Conservation (phyloP, 2,329 filamentous ascomycete species). For the Aspergillus eucalypticola region DNA sequence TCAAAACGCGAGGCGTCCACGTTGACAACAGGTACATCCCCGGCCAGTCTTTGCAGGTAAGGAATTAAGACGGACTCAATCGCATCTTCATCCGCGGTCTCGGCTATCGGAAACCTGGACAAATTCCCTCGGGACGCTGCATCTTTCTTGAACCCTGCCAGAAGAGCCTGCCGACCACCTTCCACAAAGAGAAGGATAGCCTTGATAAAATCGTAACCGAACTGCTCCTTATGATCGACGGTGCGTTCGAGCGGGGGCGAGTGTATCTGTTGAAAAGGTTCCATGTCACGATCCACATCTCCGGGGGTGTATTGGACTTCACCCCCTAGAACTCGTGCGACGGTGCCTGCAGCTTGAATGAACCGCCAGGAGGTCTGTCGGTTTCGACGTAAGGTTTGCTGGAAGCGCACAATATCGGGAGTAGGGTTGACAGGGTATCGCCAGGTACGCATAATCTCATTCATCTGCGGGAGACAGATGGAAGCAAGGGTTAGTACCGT, state of each 20-base stretch:
- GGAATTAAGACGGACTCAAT: constrained; percentile 61
- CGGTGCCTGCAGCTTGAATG: constrained; percentile 61
- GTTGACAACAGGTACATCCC: constrained; percentile 53
- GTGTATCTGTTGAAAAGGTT: constrained; percentile 53
- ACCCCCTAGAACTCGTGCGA: constrained; percentile 59
- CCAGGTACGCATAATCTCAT: constrained; percentile 57
- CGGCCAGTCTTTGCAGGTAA: constrained; percentile 58
- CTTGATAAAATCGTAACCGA: constrained; percentile 66
- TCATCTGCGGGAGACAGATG: constrained; percentile 56
- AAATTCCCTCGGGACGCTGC: constrained; percentile 42
- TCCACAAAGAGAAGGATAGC: constrained; percentile 65
- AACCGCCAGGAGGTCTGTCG: constrained; percentile 61
- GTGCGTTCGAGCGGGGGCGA: constrained; percentile 47
- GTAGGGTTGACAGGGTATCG: constrained; percentile 60
- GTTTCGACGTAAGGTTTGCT: constrained; percentile 58
- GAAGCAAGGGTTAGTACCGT: constrained; percentile 47
- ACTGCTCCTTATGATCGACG: constrained; percentile 50
- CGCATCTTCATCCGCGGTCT: constrained; percentile 51
- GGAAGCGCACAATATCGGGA: constrained; percentile 53
- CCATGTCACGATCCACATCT: constrained; percentile 39
- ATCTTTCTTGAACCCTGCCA: constrained; percentile 58
- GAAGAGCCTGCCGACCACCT: constrained; percentile 56
- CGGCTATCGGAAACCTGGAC: constrained; percentile 54
- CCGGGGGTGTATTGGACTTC: constrained; percentile 48
- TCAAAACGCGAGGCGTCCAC: constrained; percentile 61